Evolutionary conservation across 192 early-diverging fungal species (phyloP).

Genomic region (Entomortierella beljakovae): DNA sequence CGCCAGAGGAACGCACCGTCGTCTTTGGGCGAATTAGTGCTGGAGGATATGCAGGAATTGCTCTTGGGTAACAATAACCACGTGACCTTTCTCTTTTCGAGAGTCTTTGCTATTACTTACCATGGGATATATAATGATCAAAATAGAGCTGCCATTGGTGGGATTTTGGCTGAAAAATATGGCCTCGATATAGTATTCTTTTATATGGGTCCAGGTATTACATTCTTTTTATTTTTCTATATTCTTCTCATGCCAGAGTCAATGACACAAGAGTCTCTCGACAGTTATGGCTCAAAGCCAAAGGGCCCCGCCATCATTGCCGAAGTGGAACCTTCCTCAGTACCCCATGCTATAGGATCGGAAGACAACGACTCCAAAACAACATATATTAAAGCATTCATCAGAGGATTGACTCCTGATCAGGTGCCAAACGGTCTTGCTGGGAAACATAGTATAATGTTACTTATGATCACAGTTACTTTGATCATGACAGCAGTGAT

Average conservation of each 20-base stretch:
- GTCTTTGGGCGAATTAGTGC: conserved; percentile 38
- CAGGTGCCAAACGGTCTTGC: conserved; percentile 19
- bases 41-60: conserved; percentile 26
- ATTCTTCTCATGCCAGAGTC: conserved; percentile 28
- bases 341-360: background rate
- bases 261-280: background rate
- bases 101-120: no score
- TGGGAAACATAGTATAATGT: conserved; percentile 19
- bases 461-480: conserved; percentile 12
- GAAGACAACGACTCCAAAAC: background rate
- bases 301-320: background rate
- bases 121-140: background rate
- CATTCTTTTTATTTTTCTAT: conserved; percentile 5
- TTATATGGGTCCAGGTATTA: conserved; percentile 1
- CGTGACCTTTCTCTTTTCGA: no score
- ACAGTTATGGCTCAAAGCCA: background rate
- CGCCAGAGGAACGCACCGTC: conserved; percentile 10
- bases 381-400: background rate
- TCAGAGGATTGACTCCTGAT: conserved; percentile 5
- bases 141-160: conserved; percentile 15
- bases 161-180: conserved; percentile 9
- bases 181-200: conserved; percentile 22
- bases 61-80: conserved; percentile 17
- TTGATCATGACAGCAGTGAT: conserved; percentile 8
- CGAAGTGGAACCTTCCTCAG: background rate